Evolutionary conservation across 495 filamentous ascomycete genomes (phyloP).

Genomic region (Aspergillus conjunctus): DNA sequence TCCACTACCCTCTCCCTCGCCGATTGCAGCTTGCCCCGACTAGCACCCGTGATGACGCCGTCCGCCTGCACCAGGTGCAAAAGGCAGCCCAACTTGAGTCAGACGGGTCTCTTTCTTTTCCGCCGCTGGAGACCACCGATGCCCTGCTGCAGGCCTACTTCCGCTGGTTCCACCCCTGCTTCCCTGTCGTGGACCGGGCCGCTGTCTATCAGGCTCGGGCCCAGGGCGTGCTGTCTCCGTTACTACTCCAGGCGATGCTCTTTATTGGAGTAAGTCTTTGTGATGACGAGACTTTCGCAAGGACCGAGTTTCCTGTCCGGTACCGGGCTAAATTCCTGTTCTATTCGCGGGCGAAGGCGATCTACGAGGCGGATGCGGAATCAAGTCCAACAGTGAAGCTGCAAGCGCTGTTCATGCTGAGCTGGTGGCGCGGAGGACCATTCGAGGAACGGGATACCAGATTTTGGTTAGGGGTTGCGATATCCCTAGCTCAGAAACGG

Average conservation of each 20-base stretch:
- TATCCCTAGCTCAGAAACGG: slow-evolving; percentile 44
- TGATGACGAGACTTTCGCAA: slow-evolving; percentile 33
- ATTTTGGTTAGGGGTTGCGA: slow-evolving; percentile 47
- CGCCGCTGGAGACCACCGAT: slow-evolving; percentile 34
- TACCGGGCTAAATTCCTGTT: slow-evolving; percentile 44
- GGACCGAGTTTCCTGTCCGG: slow-evolving; percentile 36
- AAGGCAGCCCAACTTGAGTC: slow-evolving; percentile 32
- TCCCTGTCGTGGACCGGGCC: slow-evolving; percentile 42
- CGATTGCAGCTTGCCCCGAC: slow-evolving; percentile 12
- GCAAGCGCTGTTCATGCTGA: slow-evolving; percentile 48
- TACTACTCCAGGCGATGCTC: slow-evolving; percentile 45
- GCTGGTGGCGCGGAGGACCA: slow-evolving; percentile 46
- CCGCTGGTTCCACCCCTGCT: slow-evolving; percentile 50
- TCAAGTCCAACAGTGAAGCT: slow-evolving; percentile 39
- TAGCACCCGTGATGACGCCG: slow-evolving; percentile 23
- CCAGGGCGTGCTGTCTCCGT: slow-evolving; percentile 37
- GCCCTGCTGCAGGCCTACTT: slow-evolving; percentile 44
- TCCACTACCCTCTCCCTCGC: slow-evolving; percentile 42
- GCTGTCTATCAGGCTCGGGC: slow-evolving; percentile 31
- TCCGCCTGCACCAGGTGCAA: slow-evolving; percentile 23
- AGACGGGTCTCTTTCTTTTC: slow-evolving; percentile 42
- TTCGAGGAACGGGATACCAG: slow-evolving; percentile 45
- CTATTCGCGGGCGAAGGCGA: slow-evolving; percentile 45
- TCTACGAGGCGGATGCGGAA: slow-evolving; percentile 49
- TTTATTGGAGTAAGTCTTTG: slow-evolving; percentile 49